These are phyloP conservation scores for Avena insularis DNA, from an alignment of 176 grass and related monocot genomes.

Conservation along the genomic window DNA sequence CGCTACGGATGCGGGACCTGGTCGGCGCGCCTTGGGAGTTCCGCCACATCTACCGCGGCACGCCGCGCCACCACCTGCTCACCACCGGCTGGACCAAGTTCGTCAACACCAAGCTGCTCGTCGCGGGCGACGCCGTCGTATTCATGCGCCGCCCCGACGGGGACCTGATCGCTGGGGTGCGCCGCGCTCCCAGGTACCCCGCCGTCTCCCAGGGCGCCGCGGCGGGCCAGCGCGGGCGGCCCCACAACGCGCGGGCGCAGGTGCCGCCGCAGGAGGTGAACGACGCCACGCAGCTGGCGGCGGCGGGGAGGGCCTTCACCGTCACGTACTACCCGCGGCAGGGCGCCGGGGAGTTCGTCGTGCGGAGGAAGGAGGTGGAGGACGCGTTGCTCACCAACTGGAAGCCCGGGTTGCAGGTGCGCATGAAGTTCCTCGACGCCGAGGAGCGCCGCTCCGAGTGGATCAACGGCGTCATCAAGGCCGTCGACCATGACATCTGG, in stretches of 20 bases:
- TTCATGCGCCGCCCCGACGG: conserved; percentile 56
- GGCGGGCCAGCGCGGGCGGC: neutral
- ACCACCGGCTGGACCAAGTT: conserved; percentile 88
- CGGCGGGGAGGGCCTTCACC: conserved; percentile 44
- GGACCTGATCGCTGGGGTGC: conserved; percentile 48
- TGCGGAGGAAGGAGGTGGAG: conserved; percentile 60
- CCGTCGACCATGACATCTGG: conserved; percentile 51
- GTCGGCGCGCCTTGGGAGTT: conserved; percentile 40
- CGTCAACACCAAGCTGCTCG: conserved; percentile 82
- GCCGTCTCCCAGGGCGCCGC: neutral
- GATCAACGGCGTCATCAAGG: conserved; percentile 49
- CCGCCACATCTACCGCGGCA: conserved; percentile 87
- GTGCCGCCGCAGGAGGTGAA: conserved; percentile 49
- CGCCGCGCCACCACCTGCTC: conserved; percentile 77
- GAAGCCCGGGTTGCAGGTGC: conserved; percentile 40
- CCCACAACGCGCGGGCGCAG: conserved; percentile 48
- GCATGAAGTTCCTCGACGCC: conserved; percentile 54
- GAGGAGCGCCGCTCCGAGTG: conserved; percentile 47
- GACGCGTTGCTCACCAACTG: conserved; percentile 17
- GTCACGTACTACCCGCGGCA: conserved; percentile 59
- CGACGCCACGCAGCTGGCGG: conserved; percentile 47
- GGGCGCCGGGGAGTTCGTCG: conserved; percentile 60
- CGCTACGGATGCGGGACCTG: conserved; percentile 50
- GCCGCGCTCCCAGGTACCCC: conserved; percentile 41
- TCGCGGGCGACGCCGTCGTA: conserved; percentile 62